These are phyloP conservation scores for Hemisphaericaspora xylanilytica DNA, from an alignment of 1,139 yeast species.

Conservation along the genomic window DNA sequence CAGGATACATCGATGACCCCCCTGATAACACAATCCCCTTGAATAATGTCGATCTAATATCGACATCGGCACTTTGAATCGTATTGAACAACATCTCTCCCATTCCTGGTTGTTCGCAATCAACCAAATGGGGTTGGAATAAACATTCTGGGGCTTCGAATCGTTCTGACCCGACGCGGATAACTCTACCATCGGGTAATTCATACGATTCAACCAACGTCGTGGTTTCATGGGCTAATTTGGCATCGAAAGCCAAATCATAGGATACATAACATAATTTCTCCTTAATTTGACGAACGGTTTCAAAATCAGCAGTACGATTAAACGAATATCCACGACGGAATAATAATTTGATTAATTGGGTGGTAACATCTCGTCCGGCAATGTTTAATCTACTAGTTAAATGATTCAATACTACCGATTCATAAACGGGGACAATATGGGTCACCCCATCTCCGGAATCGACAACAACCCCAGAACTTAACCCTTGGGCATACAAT, in stretches of 20 bases:
- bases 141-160: slow-evolving; percentile 98
- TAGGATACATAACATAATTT: slow-evolving; percentile 93
- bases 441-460: slow-evolving; percentile 90
- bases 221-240: slow-evolving; percentile 89
- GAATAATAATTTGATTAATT: slow-evolving; percentile 81
- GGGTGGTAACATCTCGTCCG: slow-evolving; percentile 96
- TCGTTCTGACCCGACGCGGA: slow-evolving; percentile 92
- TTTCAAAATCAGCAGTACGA: slow-evolving; percentile 97
- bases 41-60: slow-evolving; percentile 82
- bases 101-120: slow-evolving; percentile 94
- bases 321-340: slow-evolving; percentile 98
- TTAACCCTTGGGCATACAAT: slow-evolving; percentile 92
- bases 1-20: slow-evolving; percentile 99
- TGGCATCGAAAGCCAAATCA: slow-evolving; percentile 86
- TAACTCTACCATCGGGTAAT: slow-evolving; percentile 93
- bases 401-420: slow-evolving; percentile 89
- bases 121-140: slow-evolving; percentile 96
- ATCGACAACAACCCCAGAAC: slow-evolving; percentile 98
- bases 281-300: slow-evolving; percentile 96
- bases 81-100: slow-evolving; percentile 92
- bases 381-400: slow-evolving; percentile 95
- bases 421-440: slow-evolving; percentile 96
- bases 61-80: slow-evolving; percentile 91
- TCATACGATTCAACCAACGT: slow-evolving; percentile 88
- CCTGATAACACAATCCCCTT: slow-evolving; percentile 94